Conservation (phyloP, 768 basidiomycete species). For the Heimioporus sp. region DNA sequence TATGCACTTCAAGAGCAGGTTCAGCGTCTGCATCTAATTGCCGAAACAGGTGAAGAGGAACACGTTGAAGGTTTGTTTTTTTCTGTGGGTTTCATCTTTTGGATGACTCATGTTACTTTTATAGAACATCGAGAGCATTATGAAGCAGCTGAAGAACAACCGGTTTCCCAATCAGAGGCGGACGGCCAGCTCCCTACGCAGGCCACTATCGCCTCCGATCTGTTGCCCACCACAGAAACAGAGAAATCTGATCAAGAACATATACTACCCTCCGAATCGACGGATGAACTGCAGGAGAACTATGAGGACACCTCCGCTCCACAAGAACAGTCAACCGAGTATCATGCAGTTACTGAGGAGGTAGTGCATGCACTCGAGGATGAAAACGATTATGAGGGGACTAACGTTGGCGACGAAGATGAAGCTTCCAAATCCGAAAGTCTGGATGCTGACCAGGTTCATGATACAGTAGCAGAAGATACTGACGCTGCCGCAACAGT, state of each 20-base stretch:
- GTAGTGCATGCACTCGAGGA: conserved; percentile 16
- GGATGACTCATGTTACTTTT: neutral
- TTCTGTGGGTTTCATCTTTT: neutral
- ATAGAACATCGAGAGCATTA: conserved; percentile 17
- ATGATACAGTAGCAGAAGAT: conserved; percentile 21
- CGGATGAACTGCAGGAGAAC: conserved; percentile 11
- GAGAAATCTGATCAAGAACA: conserved; percentile 7
- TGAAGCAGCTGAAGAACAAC: conserved; percentile 7
- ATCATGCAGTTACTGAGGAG: conserved; percentile 15
- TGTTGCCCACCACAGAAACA: neutral
- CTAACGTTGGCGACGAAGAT: conserved; percentile 17
- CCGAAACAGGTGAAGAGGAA: conserved; percentile 15
- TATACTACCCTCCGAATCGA: neutral
- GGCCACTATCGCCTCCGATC: neutral
- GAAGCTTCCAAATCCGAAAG: conserved; percentile 14
- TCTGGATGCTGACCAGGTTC: conserved; percentile 31
- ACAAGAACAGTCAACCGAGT: conserved; percentile 15
- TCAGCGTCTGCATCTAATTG: conserved; percentile 32
- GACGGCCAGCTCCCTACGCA: neutral
- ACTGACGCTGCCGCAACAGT: conserved; percentile 14
- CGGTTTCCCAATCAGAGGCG: conserved; percentile 3
- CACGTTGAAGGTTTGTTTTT: conserved; percentile 19
- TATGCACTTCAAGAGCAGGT: conserved; percentile 61
- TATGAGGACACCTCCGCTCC: neutral
- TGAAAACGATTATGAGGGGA: conserved; percentile 20